These are phyloP conservation scores for Boechera divaricarpa DNA, from an alignment of 345 rosid genomes.

Conservation along the genomic window DNA sequence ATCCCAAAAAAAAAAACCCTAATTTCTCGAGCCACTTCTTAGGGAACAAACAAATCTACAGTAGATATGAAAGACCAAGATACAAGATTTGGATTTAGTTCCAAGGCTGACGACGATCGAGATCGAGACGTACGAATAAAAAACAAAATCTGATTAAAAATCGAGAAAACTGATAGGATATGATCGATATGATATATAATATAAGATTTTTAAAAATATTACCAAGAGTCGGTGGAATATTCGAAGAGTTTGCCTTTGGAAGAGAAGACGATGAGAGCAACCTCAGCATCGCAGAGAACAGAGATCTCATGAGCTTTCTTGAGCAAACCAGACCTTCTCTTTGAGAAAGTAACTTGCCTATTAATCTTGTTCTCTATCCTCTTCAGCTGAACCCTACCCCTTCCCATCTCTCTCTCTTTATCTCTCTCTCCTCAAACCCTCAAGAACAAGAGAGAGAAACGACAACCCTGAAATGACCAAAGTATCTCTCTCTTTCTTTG, in stretches of 20 bases:
- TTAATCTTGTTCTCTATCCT: slow-evolving; percentile 95
- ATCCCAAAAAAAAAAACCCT: slow-evolving; percentile 41
- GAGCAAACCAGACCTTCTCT: slow-evolving; percentile 74
- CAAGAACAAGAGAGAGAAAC: slow-evolving; percentile 44
- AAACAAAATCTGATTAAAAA: slow-evolving; percentile 19
- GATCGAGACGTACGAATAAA: slow-evolving; percentile 12
- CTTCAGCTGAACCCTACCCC: slow-evolving; percentile 89
- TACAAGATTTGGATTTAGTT: slow-evolving; percentile 18
- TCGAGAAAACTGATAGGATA: slow-evolving; percentile 20
- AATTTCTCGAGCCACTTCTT: slow-evolving; percentile 45
- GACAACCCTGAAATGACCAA: slow-evolving; percentile 40
- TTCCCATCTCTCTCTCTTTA: slow-evolving; percentile 64
- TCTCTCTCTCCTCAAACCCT: slow-evolving; percentile 35
- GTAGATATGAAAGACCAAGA: slow-evolving; percentile 9
- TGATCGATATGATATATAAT: slow-evolving; percentile 35
- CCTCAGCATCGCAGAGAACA: slow-evolving; percentile 80
- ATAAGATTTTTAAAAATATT: slow-evolving; percentile 6
- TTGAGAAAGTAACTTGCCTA: slow-evolving; percentile 89
- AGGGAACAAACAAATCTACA: slow-evolving; percentile 44
- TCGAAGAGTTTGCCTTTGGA: slow-evolving; percentile 84
- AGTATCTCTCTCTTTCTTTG: slow-evolving; percentile 38
- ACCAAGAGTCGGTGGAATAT: slow-evolving; percentile 79
- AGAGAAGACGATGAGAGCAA: slow-evolving; percentile 82
- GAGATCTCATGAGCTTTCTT: slow-evolving; percentile 96
- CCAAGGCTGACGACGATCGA: slow-evolving; percentile 22